Evolutionary conservation across 768 basidiomycete genomes (phyloP).

Genomic region (Exsudoporus frostii): DNA sequence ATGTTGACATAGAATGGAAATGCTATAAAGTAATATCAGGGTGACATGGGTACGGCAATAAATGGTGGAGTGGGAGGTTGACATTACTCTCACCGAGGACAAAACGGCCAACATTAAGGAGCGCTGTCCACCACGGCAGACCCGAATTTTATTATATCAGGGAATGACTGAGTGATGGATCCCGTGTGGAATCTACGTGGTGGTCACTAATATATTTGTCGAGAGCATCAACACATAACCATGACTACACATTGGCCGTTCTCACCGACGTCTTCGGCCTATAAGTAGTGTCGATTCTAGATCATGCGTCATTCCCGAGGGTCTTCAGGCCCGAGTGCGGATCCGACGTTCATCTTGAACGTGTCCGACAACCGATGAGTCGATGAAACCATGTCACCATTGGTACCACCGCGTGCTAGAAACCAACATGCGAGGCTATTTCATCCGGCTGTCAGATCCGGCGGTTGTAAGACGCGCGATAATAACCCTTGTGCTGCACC

Average conservation of each 20-base stretch:
- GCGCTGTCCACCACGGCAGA: not conserved
- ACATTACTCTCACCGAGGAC: not conserved
- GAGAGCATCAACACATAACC: constrained; percentile 16
- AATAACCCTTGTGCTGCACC: too few species aligned
- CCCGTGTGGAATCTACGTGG: too few species aligned
- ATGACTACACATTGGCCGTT: constrained; percentile 11
- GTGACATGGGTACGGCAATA: too few species aligned
- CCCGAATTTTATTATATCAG: too few species aligned
- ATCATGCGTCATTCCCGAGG: not conserved
- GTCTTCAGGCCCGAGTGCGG: not conserved
- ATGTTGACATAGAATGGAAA: not conserved
- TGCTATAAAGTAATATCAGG: too few species aligned
- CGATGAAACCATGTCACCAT: not conserved
- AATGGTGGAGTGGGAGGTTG: not conserved
- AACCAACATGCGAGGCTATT: not conserved
- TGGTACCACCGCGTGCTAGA: not conserved
- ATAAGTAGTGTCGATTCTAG: not conserved
- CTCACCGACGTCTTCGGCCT: not conserved
- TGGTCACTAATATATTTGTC: too few species aligned
- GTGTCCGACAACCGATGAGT: not conserved
- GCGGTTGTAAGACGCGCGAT: too few species aligned
- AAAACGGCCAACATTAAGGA: not conserved
- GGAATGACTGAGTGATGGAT: too few species aligned
- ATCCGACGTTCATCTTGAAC: not conserved
- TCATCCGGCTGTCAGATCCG: constrained; percentile 17